Evolutionary conservation across 345 rosid genomes (phyloP), one percentile per base, ranked within the genome.

Genomic region (Populus pruinosa): DNA sequence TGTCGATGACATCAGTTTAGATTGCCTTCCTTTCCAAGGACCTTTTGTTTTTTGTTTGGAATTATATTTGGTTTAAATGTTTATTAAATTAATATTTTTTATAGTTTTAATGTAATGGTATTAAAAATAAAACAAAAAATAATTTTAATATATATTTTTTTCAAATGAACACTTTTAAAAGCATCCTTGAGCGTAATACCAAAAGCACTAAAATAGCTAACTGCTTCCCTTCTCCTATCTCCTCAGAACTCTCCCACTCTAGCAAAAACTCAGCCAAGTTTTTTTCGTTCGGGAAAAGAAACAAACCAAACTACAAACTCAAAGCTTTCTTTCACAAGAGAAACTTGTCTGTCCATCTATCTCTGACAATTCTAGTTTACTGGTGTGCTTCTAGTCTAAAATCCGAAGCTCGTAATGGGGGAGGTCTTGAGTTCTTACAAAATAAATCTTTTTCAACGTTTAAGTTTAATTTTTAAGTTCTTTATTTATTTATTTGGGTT

Each of bases 381-480:
- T 13, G 47, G 29, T 39, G 20, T 12, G 50, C 75, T 63, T 17
- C 55, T 38, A 76, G 53, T 63, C 25, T 12, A 33, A 56, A 77
- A 27, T 41, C 56, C 53, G 35, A 33, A 73, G 47, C 70, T 49
- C 20, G 73, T 84, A 87, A 89, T 92, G 94, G 93, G 92, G 44
- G 92, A 92, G 91, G 94, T 92, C 61, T 62, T 71, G 20, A 23
- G 69, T 55, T 18, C 21, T 36, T 31, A 35, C 63, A n/a, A 41
- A 21, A 21, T 50, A 21, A 53, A 17, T 23, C 38, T 72, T 67
- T 44, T 38, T 36, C 55, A 12, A 23, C 17, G 23, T 29, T 49
- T 50, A 12, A 17, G 18, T 56, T 17, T 66, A 10, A 5, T 20
- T 56, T 70, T 70, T 17, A 17, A 3, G 17, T 44, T 41, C 49